Base-by-base conservation (phyloP, 495 filamentous ascomycete species). In the Aspergillus wentii region DNA sequence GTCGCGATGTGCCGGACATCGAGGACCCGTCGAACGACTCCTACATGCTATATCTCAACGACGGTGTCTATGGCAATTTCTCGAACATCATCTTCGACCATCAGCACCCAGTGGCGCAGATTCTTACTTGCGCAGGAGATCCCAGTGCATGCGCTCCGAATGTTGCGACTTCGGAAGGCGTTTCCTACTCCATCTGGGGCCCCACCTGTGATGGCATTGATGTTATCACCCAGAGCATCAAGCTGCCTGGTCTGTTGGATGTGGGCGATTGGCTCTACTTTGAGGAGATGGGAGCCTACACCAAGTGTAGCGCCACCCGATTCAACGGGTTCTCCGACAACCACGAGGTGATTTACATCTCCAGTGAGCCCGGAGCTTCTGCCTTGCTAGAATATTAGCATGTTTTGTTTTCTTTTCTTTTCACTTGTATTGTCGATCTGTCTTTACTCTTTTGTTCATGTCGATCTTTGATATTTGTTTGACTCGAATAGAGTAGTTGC, bases 41-140 rank as follows among this genome's bases (percentile, higher is more conserved):
- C 36, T 95, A 92, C 73, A 96, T 96, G 91, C 63, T 95, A 18
- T 97, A 98, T 59, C 66, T 97, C 48, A 97, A 97, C 53, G 92
- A 97, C 49, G 92, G 92, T 17, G 79, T 96, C 26, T 99, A 99
- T 47, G 91, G 92, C 41, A 96, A 96, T 64, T 97, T 99, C 63
- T 91, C 87, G 43, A 92, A 85, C 76, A 95, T 96, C 72, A 94
- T 99, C 65, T 99, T 95, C 61, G 94, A 97, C 53, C 94, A 97
- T 61, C 94, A 99, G 69, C 74, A 94, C 51, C 91, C 90, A 0
- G 64, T 83, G 29, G 86, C 91, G 33, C 86, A 82, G 60, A 72
- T 97, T 35, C 66, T 99, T 18, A 80, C 81, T 48, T 72, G 69
- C 33, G 74, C 69, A 17, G 64, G 74, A 17, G 66, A 59, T 17